Conservation (phyloP, 495 filamentous ascomycete species). For the Lasiosphaeria hispida region DNA sequence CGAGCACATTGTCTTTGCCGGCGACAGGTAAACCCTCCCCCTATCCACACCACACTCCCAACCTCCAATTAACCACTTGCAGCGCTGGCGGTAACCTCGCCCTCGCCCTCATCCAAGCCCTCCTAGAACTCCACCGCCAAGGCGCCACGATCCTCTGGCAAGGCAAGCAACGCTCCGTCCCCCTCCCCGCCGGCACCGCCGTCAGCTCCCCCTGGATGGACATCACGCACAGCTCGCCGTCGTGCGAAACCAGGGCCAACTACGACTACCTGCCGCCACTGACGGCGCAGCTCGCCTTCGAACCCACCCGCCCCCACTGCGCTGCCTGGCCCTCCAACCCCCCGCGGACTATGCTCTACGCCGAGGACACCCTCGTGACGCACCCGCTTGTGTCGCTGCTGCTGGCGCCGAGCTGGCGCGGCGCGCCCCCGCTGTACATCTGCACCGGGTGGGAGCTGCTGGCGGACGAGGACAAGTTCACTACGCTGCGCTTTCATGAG, state of each 20-base stretch:
- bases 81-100: slow-evolving; percentile 80
- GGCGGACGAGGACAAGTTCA: slow-evolving; percentile 64
- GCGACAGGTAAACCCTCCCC: slow-evolving; percentile 55
- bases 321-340: slow-evolving; percentile 70
- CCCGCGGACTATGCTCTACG: slow-evolving; percentile 67
- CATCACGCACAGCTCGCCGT: slow-evolving; percentile 70
- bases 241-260: slow-evolving; percentile 55
- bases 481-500: slow-evolving; percentile 56
- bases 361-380: slow-evolving; percentile 55
- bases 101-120: slow-evolving; percentile 67
- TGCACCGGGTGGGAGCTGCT: slow-evolving; percentile 77
- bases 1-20: slow-evolving; percentile 70
- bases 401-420: slow-evolving; percentile 63
- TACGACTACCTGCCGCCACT: slow-evolving; percentile 74
- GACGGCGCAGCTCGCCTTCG: slow-evolving; percentile 27
- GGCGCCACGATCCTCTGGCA: slow-evolving; percentile 60
- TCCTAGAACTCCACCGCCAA: slow-evolving; percentile 66
- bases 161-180: slow-evolving; percentile 51
- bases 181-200: slow-evolving; percentile 68
- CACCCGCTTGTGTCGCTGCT: slow-evolving; percentile 79
- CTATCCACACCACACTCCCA: neutral
- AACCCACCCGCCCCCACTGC: slow-evolving; percentile 50
- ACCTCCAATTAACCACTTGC: slow-evolving; percentile 1
- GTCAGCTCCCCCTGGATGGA: slow-evolving; percentile 74
- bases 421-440: slow-evolving; percentile 68